Evolutionary conservation across 441 rosid genomes (phyloP).

Genomic region (Manihot esculenta): DNA sequence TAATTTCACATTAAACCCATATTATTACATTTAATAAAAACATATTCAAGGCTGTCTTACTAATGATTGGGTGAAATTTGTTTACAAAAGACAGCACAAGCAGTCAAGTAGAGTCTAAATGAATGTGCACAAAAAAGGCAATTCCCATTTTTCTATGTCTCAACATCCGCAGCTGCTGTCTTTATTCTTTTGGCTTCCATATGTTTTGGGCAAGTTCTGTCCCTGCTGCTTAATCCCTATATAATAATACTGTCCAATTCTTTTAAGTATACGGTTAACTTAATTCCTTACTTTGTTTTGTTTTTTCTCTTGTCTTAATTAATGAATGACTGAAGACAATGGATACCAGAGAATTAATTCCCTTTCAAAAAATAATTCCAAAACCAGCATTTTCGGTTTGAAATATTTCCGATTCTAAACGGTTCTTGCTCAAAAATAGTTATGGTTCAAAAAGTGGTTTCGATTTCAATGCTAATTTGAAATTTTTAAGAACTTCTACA

Average conservation of each 20-base stretch:
- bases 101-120: background rate
- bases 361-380: constrained; percentile 22
- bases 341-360: constrained; percentile 47
- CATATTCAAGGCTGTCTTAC: background rate
- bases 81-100: background rate
- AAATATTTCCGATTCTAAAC: no score
- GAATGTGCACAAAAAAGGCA: constrained; percentile 16
- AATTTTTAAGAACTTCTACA: no score
- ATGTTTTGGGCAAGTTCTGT: constrained; percentile 39
- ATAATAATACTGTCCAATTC: no score
- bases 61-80: constrained; percentile 29
- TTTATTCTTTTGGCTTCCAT: constrained; percentile 40
- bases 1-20: no score
- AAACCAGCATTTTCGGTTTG: no score
- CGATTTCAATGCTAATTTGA: no score
- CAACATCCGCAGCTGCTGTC: constrained; percentile 45
- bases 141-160: no score
- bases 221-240: no score
- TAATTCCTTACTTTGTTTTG: constrained; percentile 48
- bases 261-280: no score
- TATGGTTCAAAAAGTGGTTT: no score
- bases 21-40: no score
- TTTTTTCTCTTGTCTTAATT: constrained; percentile 42
- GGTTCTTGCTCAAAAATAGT: no score
- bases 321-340: constrained; percentile 29